Conservation (phyloP, 768 basidiomycete species). For the Suillus subalutaceus region DNA sequence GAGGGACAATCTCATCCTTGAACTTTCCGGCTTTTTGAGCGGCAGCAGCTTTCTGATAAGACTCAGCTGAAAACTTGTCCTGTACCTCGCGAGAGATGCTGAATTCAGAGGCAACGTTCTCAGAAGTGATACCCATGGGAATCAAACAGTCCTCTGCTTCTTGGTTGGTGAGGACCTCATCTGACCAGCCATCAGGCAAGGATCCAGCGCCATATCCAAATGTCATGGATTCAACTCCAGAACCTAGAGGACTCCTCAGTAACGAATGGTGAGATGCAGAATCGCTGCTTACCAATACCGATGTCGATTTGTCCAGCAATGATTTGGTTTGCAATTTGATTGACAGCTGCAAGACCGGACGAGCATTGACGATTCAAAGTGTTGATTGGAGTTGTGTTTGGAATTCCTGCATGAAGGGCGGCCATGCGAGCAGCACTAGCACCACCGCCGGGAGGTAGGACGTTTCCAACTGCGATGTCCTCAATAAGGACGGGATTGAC, state of each 20-base stretch:
- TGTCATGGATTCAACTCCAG: constrained; percentile 92
- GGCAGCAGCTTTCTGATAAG: constrained; percentile 81
- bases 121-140: constrained; percentile 95
- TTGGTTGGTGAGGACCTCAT: constrained; percentile 62
- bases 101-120: constrained; percentile 85
- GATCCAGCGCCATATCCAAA: constrained; percentile 67
- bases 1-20: constrained; percentile 81
- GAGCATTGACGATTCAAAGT: constrained; percentile 93
- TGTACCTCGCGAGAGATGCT: constrained; percentile 73
- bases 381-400: constrained; percentile 70
- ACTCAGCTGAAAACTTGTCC: constrained; percentile 82
- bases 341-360: constrained; percentile 80
- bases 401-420: constrained; percentile 83
- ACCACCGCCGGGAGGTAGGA: constrained; percentile 85
- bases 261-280: constrained; percentile 12
- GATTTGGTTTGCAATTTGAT: constrained; percentile 83
- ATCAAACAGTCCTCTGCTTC: constrained; percentile 81
- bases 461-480: constrained; percentile 86
- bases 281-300: constrained; percentile 69
- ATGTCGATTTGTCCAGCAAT: constrained; percentile 80
- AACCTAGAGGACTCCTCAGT: constrained; percentile 45
- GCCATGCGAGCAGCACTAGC: constrained; percentile 86
- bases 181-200: constrained; percentile 60
- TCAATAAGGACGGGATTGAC: constrained; percentile 85
- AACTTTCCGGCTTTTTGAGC: constrained; percentile 85